Percentiles rank a stretch among this genome's conserved stretches.
Evolutionary conservation across 257 asterid genomes (phyloP).

Genomic region (Ocimum tenuiflorum): DNA sequence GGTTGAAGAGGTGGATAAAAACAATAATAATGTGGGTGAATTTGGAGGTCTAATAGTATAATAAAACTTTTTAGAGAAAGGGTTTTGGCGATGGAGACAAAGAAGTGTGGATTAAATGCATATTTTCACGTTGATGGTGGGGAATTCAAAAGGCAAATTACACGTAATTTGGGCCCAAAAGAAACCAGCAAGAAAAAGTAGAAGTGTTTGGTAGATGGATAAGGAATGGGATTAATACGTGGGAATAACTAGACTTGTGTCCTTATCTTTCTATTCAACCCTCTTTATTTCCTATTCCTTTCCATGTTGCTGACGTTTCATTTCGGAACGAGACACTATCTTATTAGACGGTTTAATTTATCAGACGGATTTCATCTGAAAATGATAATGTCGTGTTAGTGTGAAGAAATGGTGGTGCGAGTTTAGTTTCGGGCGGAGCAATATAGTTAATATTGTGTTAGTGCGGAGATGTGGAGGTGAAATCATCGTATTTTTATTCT

Average conservation of each 20-base stretch:
- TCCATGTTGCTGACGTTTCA: slow-evolving; percentile 14
- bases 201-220: slow-evolving; percentile 47
- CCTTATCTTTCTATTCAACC: slow-evolving; percentile 27
- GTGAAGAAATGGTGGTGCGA: too few relatives aligned
- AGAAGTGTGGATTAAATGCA: slow-evolving; percentile 14
- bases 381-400: too few relatives aligned
- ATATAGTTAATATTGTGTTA: too few relatives aligned
- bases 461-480: too few relatives aligned
- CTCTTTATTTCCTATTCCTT: slow-evolving; percentile 12
- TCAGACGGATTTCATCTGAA: too few relatives aligned
- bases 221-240: slow-evolving; percentile 33
- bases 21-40: slow-evolving; percentile 20
- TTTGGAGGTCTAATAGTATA: not conserved
- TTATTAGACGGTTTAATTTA: too few relatives aligned
- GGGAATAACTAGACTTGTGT: slow-evolving; percentile 22
- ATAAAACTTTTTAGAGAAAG: slow-evolving; percentile 3
- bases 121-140: slow-evolving; percentile 13
- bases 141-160: slow-evolving; percentile 18
- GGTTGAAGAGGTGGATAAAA: slow-evolving; percentile 13
- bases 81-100: slow-evolving; percentile 23
- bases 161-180: slow-evolving; percentile 30
- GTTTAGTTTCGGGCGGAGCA: too few relatives aligned
- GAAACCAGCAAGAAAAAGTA: slow-evolving; percentile 4
- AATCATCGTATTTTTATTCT: too few relatives aligned
- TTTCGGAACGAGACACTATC: too few relatives aligned